Percentiles rank a stretch among this genome's conserved stretches.
Conservation (phyloP, 495 filamentous ascomycete species). For the Aspergillus asperescens region DNA sequence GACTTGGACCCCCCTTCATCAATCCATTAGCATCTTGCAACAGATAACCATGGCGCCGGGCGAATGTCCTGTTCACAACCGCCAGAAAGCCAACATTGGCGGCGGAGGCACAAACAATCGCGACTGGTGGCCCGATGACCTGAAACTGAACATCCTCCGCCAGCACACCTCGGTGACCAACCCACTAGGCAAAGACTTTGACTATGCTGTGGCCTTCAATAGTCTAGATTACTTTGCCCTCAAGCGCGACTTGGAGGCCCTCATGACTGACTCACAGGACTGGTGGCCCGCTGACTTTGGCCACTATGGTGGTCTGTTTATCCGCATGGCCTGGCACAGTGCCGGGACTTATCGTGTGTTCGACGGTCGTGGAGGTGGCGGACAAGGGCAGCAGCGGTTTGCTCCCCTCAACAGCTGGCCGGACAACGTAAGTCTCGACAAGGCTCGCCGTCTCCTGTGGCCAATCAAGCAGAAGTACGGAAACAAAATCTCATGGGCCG, state of each 20-base stretch:
- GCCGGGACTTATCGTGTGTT: slow-evolving; percentile 67
- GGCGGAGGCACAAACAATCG: slow-evolving; percentile 56
- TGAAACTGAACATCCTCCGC: slow-evolving; percentile 65
- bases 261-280: slow-evolving; percentile 72
- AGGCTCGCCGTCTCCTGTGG: slow-evolving; percentile 71
- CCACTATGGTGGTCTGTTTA: slow-evolving; percentile 70
- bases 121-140: slow-evolving; percentile 66
- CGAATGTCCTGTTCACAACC: slow-evolving; percentile 10
- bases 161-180: slow-evolving; percentile 59
- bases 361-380: slow-evolving; percentile 67
- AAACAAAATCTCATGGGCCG: slow-evolving; percentile 73
- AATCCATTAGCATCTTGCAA: neutral
- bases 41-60: neutral
- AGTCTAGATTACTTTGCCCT: slow-evolving; percentile 62
- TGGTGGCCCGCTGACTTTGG: slow-evolving; percentile 76
- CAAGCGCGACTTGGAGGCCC: slow-evolving; percentile 59
- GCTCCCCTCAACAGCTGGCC: slow-evolving; percentile 77
- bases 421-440: slow-evolving; percentile 70
- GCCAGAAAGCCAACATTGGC: slow-evolving; percentile 44
- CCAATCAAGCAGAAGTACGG: slow-evolving; percentile 79
- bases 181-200: slow-evolving; percentile 54
- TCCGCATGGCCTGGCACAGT: slow-evolving; percentile 75
- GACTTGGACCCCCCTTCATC: no score
- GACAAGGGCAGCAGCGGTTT: slow-evolving; percentile 67
- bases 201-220: slow-evolving; percentile 66